phyloP scores from a whole-genome alignment of 495 filamentous ascomycete species.

The Penicillium longicatenatum region DNA sequence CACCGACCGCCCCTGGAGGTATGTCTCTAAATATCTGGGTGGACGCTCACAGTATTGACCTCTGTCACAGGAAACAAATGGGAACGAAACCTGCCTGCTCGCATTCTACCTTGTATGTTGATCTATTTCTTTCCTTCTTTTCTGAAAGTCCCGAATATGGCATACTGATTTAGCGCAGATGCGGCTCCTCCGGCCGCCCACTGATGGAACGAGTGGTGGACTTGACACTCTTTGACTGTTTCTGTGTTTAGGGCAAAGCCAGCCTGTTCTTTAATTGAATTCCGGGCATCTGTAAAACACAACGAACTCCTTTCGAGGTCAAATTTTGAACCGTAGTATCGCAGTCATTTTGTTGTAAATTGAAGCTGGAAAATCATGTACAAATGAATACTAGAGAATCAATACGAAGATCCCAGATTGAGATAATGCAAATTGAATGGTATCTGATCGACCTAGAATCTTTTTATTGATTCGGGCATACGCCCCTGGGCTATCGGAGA shows the following conservation, averaged over 20 bases:
- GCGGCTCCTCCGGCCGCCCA: slow-evolving; percentile 23
- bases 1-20: slow-evolving; percentile 94
- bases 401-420: not conserved
- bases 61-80: slow-evolving; percentile 79
- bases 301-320: not conserved
- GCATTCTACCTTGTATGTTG: slow-evolving; percentile 73
- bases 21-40: slow-evolving; percentile 28
- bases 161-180: slow-evolving; percentile 19
- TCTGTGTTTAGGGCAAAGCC: not conserved
- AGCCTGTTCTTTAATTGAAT: not conserved
- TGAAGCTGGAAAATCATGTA: too few relatives aligned
- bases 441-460: slow-evolving; percentile 30
- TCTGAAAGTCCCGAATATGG: not conserved
- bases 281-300: not conserved
- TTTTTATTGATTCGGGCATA: slow-evolving; percentile 30
- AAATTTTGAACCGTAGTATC: not conserved
- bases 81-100: slow-evolving; percentile 86
- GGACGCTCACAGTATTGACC: slow-evolving; percentile 21
- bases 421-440: not conserved
- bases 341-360: too few relatives aligned
- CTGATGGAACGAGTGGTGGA: slow-evolving; percentile 5
- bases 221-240: not conserved
- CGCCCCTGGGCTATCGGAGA: slow-evolving; percentile 31
- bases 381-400: not conserved
- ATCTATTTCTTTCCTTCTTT: slow-evolving; percentile 13